Evolutionary conservation across 179 eudicot species (phyloP), one percentile per base, ranked within the genome.

Genomic region (Silene vulgaris): DNA sequence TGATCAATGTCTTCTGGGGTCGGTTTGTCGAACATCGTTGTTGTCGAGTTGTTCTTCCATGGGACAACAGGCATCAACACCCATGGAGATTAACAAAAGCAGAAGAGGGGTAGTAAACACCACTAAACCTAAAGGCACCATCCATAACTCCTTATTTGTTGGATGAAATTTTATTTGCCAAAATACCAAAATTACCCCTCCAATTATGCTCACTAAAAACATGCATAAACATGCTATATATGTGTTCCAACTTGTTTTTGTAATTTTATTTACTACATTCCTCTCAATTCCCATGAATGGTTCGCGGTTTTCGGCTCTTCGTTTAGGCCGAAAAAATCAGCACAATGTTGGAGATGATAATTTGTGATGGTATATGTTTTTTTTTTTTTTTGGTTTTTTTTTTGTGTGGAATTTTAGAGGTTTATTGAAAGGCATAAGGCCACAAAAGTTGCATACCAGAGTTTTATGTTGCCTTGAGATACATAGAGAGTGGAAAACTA

Each of bases 101-200:
- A 90, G 26, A 23, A 87, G 56, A 6, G 97, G 97, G 0, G 97
- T 90, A 40, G 79, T 65, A 7, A 90, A 80, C 72, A 91, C 63
- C 14, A 91, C 60, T 14, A 91, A 81, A 21, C 89, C 91, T 48
- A 86, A 74, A 43, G 97, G 97, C 21, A 91, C 96, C 97, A 91
- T 91, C 97, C 96, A 91, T 14, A 86, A 81, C 80, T 91, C 82
- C 13, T 78, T 78, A 19, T 88, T 85, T 2, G 74, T 67, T 3
- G 86, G 77, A 77, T 88, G 97, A 74, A 82, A 84, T 21, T 78
- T 75, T 4, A 81, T 16, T 16, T 45, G 72, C 97, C 96, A 91
- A 66, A 75, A 88, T 60, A 68, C 80, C 80, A 91, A 74, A 6
- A 88, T 23, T 75, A 80, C 71, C 61, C 87, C 91, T 79, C 97